These are phyloP conservation scores for Xylaria sp. DNA, from an alignment of 495 filamentous ascomycete genomes.

Conservation along the genomic window DNA sequence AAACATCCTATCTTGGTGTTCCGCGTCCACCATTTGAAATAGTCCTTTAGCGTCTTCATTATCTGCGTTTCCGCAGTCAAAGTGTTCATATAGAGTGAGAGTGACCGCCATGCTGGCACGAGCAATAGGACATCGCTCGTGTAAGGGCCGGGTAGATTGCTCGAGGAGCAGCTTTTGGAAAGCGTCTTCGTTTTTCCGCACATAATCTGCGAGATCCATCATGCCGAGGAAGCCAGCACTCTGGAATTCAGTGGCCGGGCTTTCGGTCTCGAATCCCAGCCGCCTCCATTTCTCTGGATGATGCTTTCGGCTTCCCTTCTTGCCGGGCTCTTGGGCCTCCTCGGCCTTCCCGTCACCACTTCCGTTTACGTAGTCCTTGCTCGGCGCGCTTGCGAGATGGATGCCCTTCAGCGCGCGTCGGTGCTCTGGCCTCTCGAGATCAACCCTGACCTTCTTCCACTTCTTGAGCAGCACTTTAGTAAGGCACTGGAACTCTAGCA, in stretches of 20 bases:
- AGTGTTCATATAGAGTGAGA: constrained; percentile 89
- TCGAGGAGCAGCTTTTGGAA: constrained; percentile 93
- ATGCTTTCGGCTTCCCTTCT: constrained; percentile 68
- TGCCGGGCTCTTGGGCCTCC: constrained; percentile 45
- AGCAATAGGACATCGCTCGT: constrained; percentile 86
- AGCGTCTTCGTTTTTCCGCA: constrained; percentile 85
- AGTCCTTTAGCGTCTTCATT: constrained; percentile 74
- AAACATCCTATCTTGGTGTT: constrained; percentile 86
- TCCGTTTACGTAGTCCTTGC: constrained; percentile 52
- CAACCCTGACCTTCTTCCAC: constrained; percentile 85
- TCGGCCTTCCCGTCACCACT: constrained; percentile 34
- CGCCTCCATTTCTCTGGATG: constrained; percentile 94
- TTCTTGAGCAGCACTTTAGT: constrained; percentile 90
- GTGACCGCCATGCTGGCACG: constrained; percentile 88
- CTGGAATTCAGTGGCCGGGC: constrained; percentile 83
- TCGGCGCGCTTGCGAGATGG: constrained; percentile 81
- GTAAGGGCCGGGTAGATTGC: constrained; percentile 74
- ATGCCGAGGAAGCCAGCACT: constrained; percentile 89
- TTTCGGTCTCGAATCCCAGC: constrained; percentile 91
- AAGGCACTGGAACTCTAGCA: constrained; percentile 93
- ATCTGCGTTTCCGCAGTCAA: constrained; percentile 89
- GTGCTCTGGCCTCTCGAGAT: constrained; percentile 88
- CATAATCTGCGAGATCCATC: constrained; percentile 97
- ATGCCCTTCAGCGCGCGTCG: constrained; percentile 83
- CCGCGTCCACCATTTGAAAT: constrained; percentile 80